These are phyloP conservation scores for Funneliformis mosseae DNA, from an alignment of 192 early-diverging fungal genomes.

Conservation along the genomic window DNA sequence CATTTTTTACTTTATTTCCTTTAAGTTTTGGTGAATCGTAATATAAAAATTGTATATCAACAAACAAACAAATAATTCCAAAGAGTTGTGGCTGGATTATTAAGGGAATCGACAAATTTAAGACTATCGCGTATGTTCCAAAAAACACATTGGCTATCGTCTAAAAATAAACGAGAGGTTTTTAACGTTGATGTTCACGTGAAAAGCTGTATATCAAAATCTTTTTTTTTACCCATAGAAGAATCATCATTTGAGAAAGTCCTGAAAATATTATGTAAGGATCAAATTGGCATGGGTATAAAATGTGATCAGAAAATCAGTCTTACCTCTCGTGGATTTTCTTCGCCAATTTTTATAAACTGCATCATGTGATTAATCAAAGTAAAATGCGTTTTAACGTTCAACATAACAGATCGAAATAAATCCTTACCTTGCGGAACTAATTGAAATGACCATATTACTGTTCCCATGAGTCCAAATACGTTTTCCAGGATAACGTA, in stretches of 20 bases:
- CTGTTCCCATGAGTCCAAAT: slow-evolving; percentile 38
- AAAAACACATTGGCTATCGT: slow-evolving; percentile 26
- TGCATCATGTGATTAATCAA: not conserved
- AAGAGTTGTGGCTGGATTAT: slow-evolving; percentile 45
- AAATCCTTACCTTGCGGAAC: slow-evolving; percentile 41
- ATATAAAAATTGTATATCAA: slow-evolving; percentile 36
- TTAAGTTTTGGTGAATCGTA: slow-evolving; percentile 10
- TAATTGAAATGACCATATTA: slow-evolving; percentile 48
- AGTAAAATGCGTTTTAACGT: no score
- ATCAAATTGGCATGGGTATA: not conserved
- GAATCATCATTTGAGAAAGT: slow-evolving; percentile 37
- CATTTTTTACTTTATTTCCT: not conserved
- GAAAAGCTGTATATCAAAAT: not conserved
- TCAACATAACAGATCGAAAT: not conserved
- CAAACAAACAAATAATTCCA: slow-evolving; percentile 31
- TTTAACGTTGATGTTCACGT: not conserved
- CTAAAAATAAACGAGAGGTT: not conserved
- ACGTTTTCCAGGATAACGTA: slow-evolving; percentile 46
- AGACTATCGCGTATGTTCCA: slow-evolving; percentile 40
- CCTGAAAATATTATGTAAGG: slow-evolving; percentile 21
- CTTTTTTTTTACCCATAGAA: slow-evolving; percentile 36
- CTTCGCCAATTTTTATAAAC: slow-evolving; percentile 4
- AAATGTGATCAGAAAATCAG: no score
- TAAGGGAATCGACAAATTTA: slow-evolving; percentile 40
- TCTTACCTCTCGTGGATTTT: slow-evolving; percentile 35